Conservation (phyloP, 345 rosid species). For the Sonneratia caseolaris region DNA sequence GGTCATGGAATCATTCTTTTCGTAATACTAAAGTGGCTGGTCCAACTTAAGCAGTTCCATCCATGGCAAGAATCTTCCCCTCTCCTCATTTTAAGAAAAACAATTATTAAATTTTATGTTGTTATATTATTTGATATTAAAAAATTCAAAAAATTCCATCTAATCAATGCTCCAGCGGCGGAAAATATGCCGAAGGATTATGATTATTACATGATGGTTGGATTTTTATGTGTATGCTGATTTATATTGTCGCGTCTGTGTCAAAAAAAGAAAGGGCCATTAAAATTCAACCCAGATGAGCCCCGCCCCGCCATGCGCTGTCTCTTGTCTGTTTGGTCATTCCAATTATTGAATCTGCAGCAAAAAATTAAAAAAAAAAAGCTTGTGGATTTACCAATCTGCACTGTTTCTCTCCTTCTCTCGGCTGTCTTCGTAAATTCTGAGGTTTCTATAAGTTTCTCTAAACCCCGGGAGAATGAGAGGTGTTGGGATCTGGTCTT, state of each 20-base stretch:
- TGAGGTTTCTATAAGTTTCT: background rate
- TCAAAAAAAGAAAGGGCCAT: background rate
- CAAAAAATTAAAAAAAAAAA: background rate
- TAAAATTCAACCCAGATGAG: background rate
- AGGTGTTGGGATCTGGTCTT: constrained; percentile 9
- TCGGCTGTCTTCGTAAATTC: background rate
- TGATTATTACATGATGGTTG: too few species aligned
- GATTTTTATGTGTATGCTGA: too few species aligned
- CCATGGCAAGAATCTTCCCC: background rate
- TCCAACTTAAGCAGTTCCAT: background rate
- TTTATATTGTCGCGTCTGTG: too few species aligned
- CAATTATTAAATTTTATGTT: too few species aligned
- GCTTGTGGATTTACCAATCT: background rate
- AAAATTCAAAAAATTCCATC: too few species aligned
- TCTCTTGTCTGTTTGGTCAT: background rate
- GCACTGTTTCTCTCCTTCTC: background rate
- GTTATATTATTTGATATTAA: too few species aligned
- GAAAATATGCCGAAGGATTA: too few species aligned
- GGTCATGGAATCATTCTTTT: background rate
- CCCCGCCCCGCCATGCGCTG: background rate
- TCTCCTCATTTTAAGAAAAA: too few species aligned
- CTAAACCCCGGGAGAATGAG: background rate
- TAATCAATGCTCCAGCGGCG: too few species aligned
- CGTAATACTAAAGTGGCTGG: background rate
- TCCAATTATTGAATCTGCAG: background rate